A percentile compares a stretch with the other conserved stretches of the same genome.
phyloP scores from a whole-genome alignment of 2,329 filamentous ascomycete genomes.

The Pseudogymnoascus sp. region DNA sequence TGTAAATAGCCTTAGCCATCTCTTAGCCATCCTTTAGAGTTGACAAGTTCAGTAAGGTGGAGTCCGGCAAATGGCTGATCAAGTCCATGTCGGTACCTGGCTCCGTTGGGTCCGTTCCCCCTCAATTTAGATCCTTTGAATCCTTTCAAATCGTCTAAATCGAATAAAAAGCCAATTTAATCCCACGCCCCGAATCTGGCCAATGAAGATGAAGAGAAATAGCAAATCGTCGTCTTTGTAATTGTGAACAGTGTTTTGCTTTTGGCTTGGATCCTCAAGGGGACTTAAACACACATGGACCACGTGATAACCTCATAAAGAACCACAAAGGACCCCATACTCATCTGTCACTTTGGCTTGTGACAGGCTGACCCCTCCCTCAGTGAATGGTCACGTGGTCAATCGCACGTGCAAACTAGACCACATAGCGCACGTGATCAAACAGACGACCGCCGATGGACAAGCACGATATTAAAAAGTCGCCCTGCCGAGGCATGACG shows the following conservation, averaged over 20 bases:
- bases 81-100: neutral
- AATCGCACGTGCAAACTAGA: neutral
- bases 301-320: neutral
- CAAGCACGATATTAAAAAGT: neutral
- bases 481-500: constrained; percentile 3
- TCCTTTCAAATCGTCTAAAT: neutral
- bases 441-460: neutral
- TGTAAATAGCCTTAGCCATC: neutral
- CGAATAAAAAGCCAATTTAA: neutral
- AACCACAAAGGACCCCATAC: neutral
- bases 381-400: neutral
- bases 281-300: neutral
- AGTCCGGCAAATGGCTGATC: constrained; percentile 6
- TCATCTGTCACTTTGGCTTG: neutral
- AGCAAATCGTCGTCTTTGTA: neutral
- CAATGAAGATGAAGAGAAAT: neutral
- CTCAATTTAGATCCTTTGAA: neutral
- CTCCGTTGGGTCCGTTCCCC: neutral
- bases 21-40: neutral
- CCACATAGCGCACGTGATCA: neutral
- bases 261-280: neutral
- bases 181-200: neutral
- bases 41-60: constrained; percentile 6
- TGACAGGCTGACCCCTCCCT: neutral
- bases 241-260: neutral